Evolutionary conservation across 805 yeast genomes (phyloP).

Genomic region (Maudiozyma serrabonitensis): DNA sequence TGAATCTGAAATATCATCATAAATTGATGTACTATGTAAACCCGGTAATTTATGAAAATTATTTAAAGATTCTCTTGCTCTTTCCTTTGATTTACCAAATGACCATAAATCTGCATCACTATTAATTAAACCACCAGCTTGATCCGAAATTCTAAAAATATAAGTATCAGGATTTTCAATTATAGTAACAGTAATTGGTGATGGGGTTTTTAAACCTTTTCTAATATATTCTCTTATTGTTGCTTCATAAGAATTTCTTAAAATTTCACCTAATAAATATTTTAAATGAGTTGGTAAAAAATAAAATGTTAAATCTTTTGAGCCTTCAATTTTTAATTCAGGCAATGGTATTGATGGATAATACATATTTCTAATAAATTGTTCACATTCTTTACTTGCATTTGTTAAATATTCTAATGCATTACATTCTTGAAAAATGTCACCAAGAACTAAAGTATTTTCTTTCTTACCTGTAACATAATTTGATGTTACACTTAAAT

Average conservation of each 20-base stretch:
- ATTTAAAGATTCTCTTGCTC: conserved; percentile 48
- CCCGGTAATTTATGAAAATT: conserved; percentile 69
- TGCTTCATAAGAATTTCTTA: conserved; percentile 79
- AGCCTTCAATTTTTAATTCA: conserved; percentile 66
- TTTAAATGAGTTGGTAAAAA: conserved; percentile 81
- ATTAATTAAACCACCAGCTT: conserved; percentile 79
- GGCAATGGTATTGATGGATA: conserved; percentile 56
- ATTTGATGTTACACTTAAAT: conserved; percentile 64
- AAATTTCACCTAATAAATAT: conserved; percentile 76
- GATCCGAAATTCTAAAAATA: conserved; percentile 72
- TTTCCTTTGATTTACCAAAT: conserved; percentile 61
- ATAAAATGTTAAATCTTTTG: conserved; percentile 56
- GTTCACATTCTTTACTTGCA: conserved; percentile 44
- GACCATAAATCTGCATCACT: conserved; percentile 62
- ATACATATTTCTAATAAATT: conserved; percentile 43
- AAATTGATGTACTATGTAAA: conserved; percentile 32
- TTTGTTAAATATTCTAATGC: conserved; percentile 55
- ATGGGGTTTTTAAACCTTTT: conserved; percentile 36
- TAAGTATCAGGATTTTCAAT: conserved; percentile 58
- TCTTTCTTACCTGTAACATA: conserved; percentile 36
- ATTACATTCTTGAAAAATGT: conserved; percentile 70
- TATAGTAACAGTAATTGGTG: conserved; percentile 71
- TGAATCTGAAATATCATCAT: conserved; percentile 15
- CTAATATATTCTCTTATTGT: conserved; percentile 45
- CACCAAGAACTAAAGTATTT: conserved; percentile 54